Base-by-base conservation (phyloP, 345 rosid genomes). In the Cardiospermum halicacabum region DNA sequence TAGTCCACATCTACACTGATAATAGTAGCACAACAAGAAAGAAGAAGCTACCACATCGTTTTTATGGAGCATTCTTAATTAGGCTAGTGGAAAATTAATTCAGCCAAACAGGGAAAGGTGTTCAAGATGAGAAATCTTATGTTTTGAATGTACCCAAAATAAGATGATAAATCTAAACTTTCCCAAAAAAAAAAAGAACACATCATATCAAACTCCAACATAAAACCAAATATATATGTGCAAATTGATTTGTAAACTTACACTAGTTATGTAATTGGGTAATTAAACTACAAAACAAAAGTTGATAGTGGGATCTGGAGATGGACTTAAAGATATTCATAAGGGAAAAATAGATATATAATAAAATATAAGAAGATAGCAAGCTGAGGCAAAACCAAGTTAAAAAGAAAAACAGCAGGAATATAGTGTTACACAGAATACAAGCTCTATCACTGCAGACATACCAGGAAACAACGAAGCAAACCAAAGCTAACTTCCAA, bases 381-480 rank as follows among this genome's bases (percentile, higher is more conserved):
- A 3, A 50, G 36, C 3, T 34, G 27, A 18, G 11, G 32, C 21
- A 34, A 19, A 56, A 15, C 21, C 32, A 7, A 51, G 16, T n/a
- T 51, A n/a, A 56, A 36, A 32, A 32, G 7, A 32, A 32, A 32
- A 32, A 32, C 3, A 32, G 7, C 3, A 32, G 7, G 7, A 7
- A 32, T 32, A 32, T 10, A 16, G 24, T 21, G 24, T 2, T 16
- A 4, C 27, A 51, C 15, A 22, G 58, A 53, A 32, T 24, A 11
- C 13, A 53, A 21, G 11, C 53, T 60, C 1, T 12, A 45, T 53
- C 47, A 30, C 26, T 26, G 47, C 49, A 65, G 51, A 61, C 26
- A 71, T 84, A 94, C 99, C 95, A 94, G 56, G 95, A 94, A 79
- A 81, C 75, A 69, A 86, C 77, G 32, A 79, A 94, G 84, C 83